Evolutionary conservation across 129 eudicot species (phyloP).

Genomic region (Helianthus tuberosus): DNA sequence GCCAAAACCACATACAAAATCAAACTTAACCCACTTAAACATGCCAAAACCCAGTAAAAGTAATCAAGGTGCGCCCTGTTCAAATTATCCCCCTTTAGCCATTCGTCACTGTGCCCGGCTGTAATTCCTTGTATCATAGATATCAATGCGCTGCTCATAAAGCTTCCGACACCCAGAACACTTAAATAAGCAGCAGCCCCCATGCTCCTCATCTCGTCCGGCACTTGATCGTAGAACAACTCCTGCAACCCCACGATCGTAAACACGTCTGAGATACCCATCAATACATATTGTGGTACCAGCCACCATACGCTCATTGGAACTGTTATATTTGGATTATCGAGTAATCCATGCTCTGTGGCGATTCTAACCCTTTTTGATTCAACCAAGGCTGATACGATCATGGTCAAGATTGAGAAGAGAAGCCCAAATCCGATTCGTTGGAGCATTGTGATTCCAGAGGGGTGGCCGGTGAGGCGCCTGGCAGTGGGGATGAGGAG

Average conservation of each 20-base stretch:
- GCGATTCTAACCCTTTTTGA: constrained; percentile 42
- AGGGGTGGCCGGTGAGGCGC: constrained; percentile 41
- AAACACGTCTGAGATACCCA: constrained; percentile 49
- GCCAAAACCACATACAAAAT: constrained; percentile 32
- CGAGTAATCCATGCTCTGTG: constrained; percentile 32
- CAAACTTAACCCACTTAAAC: constrained; percentile 39
- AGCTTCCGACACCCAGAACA: constrained; percentile 50
- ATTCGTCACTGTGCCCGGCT: constrained; percentile 37
- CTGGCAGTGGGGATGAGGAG: constrained; percentile 50
- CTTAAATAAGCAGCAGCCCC: constrained; percentile 53
- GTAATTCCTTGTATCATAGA: constrained; percentile 40
- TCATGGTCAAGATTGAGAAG: constrained; percentile 46
- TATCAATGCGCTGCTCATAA: constrained; percentile 42
- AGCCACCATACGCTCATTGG: constrained; percentile 60
- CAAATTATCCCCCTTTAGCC: constrained; percentile 47
- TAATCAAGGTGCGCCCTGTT: constrained; percentile 43
- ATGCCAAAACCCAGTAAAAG: constrained; percentile 61
- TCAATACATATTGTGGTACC: constrained; percentile 43
- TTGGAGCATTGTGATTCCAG: constrained; percentile 66
- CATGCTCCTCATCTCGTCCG: constrained; percentile 55
- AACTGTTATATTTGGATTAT: constrained; percentile 21
- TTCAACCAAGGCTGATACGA: constrained; percentile 53
- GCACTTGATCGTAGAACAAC: constrained; percentile 60
- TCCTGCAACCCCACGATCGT: constrained; percentile 61
- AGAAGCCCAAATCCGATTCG: constrained; percentile 57